Base-by-base conservation (phyloP, 495 filamentous ascomycete species). In the Aspergillus cristatus region DNA sequence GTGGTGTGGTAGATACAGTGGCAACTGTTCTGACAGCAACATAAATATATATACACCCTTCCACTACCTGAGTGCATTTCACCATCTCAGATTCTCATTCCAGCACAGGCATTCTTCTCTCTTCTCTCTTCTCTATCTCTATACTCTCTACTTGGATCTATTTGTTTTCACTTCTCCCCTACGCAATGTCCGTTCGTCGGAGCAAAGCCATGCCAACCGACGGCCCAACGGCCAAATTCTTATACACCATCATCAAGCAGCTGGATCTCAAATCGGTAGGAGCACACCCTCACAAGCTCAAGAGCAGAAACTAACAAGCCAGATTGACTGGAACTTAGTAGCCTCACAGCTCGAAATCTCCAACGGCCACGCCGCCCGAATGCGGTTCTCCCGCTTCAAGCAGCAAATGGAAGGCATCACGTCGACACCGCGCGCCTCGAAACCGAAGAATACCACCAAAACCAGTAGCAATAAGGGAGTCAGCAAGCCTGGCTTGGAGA, bases 291-390 rank as follows among this genome's bases (percentile, higher is more conserved):
- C 14, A 26, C n/a, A 3, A n/a, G 14, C 11, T n/a, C n/a, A 6
- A 16, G 10, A 11, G n/a, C 28, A 29, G 1, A 14, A 1, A n/a
- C 28, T 30, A 11, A 29, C 32, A 30, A 37, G 7, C n/a, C n/a
- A 86, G 82, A 77, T 86, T 47, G 76, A 88, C 53, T 88, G 82
- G 83, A 78, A 72, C 44, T 55, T 67, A 38, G 81, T 88, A 16
- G 81, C 83, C 16, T 40, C 57, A 6, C 65, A 79, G 31, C 54
- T 71, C 2, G 66, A 72, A 37, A 84, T 86, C 40, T 81, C 81
- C 44, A 88, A 86, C 51, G 82, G 81, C 49, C 83, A 88, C 56
- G 83, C 83, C 7, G 81, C 83, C 20, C 79, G 83, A 32, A 88
- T 88, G 83, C 79, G 83, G 24, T 88, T 75, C 56, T 78, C 76